Evolutionary conservation across 768 basidiomycete genomes (phyloP), one percentile per base, ranked within the genome.

Genomic region (Boletus subcaerulescens): DNA sequence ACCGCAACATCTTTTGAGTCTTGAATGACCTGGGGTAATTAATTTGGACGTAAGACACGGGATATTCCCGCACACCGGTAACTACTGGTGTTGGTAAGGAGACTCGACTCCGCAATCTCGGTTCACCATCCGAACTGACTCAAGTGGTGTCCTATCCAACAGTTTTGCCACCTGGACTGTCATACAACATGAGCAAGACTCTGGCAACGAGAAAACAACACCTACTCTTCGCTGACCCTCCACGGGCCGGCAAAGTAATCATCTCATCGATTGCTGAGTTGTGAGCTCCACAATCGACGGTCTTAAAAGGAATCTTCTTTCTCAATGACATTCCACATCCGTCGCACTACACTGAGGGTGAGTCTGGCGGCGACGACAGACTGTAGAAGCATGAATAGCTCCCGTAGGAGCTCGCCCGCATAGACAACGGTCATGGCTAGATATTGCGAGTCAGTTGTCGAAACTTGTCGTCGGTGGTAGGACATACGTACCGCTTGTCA

Each of bases 11-110:
- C 64, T 43, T 60, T 60, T 63, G 9, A 73, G 68, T 33, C 69
- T 72, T 62, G 57, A 13, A 61, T 60, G 72, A 20, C 68, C 73
- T 73, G 67, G 70, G 73, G 55, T 74, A 74, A 63, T 74, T 72
- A 20, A 72, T 71, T 73, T 72, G 57, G 36, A 29, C 8, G 53
- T 53, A 61, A 65, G 55, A 60, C 58, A 63, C 61, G 69, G 63
- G 65, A 55, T 45, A 43, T 41, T 45, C 69, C 68, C 63, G 60
- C 41, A 51, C 58, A 55, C 63, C 58, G 55, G 65, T 56, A 55
- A 55, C 58, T 48, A 62, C 51, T 52, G 20, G 45, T 51, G 61
- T 24, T 47, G 54, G 46, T 9, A 48, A 58, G 51, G 44, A 14
- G 24, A 50, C 40, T 49, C 29, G 36, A 40, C 56, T 56, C 33